Evolutionary conservation across 1,284 basidiomycete species (phyloP), one percentile per base, ranked within the genome.

Genomic region (Earliella scabrosa): DNA sequence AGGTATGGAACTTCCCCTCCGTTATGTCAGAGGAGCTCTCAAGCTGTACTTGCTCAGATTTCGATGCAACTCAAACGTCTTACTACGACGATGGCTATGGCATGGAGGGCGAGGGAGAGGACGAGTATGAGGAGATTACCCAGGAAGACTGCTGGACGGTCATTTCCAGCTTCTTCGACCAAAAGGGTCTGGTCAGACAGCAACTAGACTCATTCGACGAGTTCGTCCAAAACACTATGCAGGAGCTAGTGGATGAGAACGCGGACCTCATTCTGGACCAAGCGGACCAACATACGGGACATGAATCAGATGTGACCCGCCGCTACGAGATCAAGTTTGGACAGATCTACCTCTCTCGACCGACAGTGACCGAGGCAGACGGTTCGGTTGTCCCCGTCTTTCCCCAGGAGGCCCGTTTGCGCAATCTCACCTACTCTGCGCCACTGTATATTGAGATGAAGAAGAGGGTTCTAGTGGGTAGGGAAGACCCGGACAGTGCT

Each of bases 221-320:
- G 76, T 99, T 99, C 70, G 93, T 99, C 46, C 94, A 97, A 73
- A 98, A 98, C 70, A 98, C 96, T n/a, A 98, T 99, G 92, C 97
- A 99, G 76, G 97, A 99, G 73, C 82, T 99, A 31, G 96, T 99
- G 32, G 97, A 99, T 70, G 97, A 99, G 77, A 95, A 93, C 64
- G 80, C 88, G 31, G 93, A 93, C 66, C 86, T 99, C 68, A 96
- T 97, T 58, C 80, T 99, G 49, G 97, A 99, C 76, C 97, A 99
- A 75, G 90, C 90, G 56, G 91, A 95, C 70, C 97, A 99, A 75
- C 95, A 97, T 72, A 93, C 95, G 3, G 95, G 94, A 16, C 87
- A 89, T 59, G 84, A 87, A 36, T 78, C 85, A 36, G 94, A 82
- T 76, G 81, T 85, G 73, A 87, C 93, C 73, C 87, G 93, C 66